A percentile compares a stretch with the other conserved stretches of the same genome.
Evolutionary conservation across 2,329 filamentous ascomycete genomes (phyloP).

Genomic region (Aspergillus costaricaensis): DNA sequence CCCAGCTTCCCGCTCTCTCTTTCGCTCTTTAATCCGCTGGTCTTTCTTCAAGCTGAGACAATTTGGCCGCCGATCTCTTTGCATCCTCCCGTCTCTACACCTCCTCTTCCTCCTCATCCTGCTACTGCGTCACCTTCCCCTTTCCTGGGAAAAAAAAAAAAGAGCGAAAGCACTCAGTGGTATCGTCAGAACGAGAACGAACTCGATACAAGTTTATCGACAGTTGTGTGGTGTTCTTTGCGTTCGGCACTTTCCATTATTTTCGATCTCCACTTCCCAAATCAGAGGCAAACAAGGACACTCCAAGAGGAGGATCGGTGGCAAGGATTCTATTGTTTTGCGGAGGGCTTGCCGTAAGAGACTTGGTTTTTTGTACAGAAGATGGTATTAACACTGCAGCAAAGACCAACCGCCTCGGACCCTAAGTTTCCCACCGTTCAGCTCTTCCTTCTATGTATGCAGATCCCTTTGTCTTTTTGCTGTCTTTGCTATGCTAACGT

Average conservation of each 20-base stretch:
- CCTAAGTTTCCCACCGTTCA: constrained; percentile 80
- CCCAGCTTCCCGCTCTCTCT: background rate
- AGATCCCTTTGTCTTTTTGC: background rate
- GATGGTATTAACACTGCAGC: constrained; percentile 62
- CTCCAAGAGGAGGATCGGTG: constrained; percentile 2
- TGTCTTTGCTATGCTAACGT: background rate
- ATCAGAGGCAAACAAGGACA: background rate
- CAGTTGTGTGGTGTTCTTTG: background rate
- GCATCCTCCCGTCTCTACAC: background rate
- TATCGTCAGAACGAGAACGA: no score
- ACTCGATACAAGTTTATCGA: background rate
- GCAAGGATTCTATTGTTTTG: constrained; percentile 15
- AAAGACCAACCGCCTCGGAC: constrained; percentile 61
- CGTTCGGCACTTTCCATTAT: background rate
- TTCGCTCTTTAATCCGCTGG: background rate
- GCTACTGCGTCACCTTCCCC: background rate
- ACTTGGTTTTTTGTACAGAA: constrained; percentile 51
- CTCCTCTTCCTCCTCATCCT: no score
- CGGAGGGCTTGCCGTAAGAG: constrained; percentile 53
- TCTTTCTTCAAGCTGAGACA: background rate
- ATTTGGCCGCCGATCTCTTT: background rate
- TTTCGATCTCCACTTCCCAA: background rate
- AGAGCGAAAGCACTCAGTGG: no score
- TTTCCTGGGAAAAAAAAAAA: background rate
- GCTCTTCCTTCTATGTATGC: constrained; percentile 78